phyloP scores from a whole-genome alignment of 2,329 filamentous ascomycete species.

The Polytolypa hystricis region DNA sequence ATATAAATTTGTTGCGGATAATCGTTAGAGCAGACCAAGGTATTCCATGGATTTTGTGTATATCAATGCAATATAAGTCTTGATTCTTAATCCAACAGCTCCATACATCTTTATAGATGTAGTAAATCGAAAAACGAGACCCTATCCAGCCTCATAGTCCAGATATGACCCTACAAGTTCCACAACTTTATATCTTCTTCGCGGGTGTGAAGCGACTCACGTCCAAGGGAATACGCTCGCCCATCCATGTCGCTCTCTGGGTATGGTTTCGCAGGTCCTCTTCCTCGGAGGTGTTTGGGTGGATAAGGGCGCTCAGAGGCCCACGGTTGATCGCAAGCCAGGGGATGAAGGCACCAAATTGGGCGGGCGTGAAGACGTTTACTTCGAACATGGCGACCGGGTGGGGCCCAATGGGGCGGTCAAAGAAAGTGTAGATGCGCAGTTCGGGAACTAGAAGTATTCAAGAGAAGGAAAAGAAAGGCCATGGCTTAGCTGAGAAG shows the following conservation, averaged over 20 bases:
- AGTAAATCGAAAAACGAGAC: too few relatives aligned
- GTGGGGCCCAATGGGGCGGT: constrained; percentile 70
- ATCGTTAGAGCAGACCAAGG: too few relatives aligned
- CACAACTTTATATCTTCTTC: constrained; percentile 13
- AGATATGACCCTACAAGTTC: too few relatives aligned
- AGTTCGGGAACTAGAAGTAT: constrained; percentile 62
- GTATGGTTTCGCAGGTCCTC: constrained; percentile 42
- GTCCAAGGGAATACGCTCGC: constrained; percentile 36
- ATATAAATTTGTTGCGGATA: too few relatives aligned
- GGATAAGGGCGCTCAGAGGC: constrained; percentile 65
- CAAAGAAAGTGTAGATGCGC: constrained; percentile 68
- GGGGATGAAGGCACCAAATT: constrained; percentile 80
- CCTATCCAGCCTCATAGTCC: too few relatives aligned
- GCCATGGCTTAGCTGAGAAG: too few relatives aligned
- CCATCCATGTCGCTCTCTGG: constrained; percentile 35
- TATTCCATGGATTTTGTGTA: too few relatives aligned
- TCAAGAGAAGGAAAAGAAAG: background rate
- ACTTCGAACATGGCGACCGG: constrained; percentile 86
- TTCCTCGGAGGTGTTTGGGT: constrained; percentile 57
- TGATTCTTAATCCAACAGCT: too few relatives aligned
- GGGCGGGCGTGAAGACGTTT: constrained; percentile 70
- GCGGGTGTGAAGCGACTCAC: constrained; percentile 26
- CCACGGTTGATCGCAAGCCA: constrained; percentile 78
- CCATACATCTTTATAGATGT: too few relatives aligned
- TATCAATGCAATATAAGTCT: too few relatives aligned